Base-by-base conservation (phyloP, 345 rosid species). In the Erucastrum elatum region DNA sequence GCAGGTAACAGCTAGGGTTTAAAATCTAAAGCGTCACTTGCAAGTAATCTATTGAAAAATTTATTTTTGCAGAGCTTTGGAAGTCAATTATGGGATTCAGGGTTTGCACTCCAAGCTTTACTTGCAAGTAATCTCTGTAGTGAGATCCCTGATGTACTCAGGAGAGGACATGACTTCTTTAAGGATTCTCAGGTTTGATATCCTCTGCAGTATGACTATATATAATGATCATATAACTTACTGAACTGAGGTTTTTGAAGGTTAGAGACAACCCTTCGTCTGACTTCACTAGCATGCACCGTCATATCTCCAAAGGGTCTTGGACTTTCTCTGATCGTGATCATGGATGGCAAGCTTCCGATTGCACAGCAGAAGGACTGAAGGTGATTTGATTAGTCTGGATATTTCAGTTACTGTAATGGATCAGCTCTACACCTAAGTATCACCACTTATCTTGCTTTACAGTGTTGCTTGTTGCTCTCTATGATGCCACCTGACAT, bases 31-130 rank as follows among this genome's bases (percentile, higher is more conserved):
- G 17, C 56, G n/a, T 51, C 6, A 51, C 56, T 51, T 51, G 56
- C 56, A 51, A 51, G 56, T 51, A 51, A 51, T 33, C 15, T 15
- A 16, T 30, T 30, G 46, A 56, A 39, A 31, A 35, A 68, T 5
- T 1, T 58, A 39, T 55, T 31, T 27, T 66, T 60, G 76, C 83
- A 94, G 96, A 88, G 91, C 72, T 88, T 90, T 39, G 97, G 95
- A 41, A 90, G 97, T 72, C 98, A 92, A 71, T 70, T 76, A 25
- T 94, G 97, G 97, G 97, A 94, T 71, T 76, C 95, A 1, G 88
- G 83, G 53, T 86, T 90, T 56, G 88, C 95, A 0, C 74, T 92
- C 71, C 97, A 92, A 82, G 97, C 97, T 17, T 69, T 94, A 77
- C 74, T 94, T 66, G 86, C 97, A n/a, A 72, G 84, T 65, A 82